Evolutionary conservation across 2,329 filamentous ascomycete species (phyloP).

Genomic region (Ophiocordyceps camponoti-rufipedis): DNA sequence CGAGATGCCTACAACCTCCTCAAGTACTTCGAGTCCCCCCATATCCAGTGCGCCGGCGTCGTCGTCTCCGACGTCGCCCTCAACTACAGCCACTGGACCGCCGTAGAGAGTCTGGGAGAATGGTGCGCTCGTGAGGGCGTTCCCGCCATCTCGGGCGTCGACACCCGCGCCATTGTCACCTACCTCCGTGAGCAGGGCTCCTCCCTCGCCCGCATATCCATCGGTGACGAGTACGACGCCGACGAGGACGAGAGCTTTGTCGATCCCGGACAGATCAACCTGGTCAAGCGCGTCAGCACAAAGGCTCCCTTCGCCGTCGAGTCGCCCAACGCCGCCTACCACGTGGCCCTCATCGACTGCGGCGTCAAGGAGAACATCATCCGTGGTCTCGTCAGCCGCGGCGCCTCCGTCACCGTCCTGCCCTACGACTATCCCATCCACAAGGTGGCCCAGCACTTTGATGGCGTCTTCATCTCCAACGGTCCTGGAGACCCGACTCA

Average conservation of each 20-base stretch:
- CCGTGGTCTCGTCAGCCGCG: conserved; percentile 97
- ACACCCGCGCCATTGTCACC: conserved; percentile 87
- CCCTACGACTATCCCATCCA: conserved; percentile 83
- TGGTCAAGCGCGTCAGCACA: conserved; percentile 90
- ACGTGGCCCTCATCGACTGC: conserved; percentile 81
- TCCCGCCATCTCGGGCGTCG: conserved; percentile 86
- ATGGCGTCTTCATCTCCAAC: conserved; percentile 95
- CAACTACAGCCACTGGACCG: conserved; percentile 97
- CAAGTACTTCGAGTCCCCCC: conserved; percentile 79
- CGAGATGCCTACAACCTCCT: conserved; percentile 81
- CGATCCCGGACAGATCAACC: conserved; percentile 90
- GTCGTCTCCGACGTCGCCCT: conserved; percentile 85
- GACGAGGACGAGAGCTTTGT: conserved; percentile 94
- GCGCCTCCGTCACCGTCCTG: conserved; percentile 76
- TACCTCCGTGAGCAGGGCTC: conserved; percentile 69
- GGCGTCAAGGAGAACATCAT: conserved; percentile 92
- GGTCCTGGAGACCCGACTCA: conserved; percentile 89
- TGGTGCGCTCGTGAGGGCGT: conserved; percentile 95
- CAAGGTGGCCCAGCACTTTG: conserved; percentile 78
- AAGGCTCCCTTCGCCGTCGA: conserved; percentile 63
- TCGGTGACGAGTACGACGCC: conserved; percentile 95
- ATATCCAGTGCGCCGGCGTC: conserved; percentile 88
- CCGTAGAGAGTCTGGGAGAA: conserved; percentile 87
- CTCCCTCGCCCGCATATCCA: conserved; percentile 81
- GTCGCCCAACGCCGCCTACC: conserved; percentile 66